phyloP scores from a whole-genome alignment of 306 rosid genomes.

The Vigna nakashimae region DNA sequence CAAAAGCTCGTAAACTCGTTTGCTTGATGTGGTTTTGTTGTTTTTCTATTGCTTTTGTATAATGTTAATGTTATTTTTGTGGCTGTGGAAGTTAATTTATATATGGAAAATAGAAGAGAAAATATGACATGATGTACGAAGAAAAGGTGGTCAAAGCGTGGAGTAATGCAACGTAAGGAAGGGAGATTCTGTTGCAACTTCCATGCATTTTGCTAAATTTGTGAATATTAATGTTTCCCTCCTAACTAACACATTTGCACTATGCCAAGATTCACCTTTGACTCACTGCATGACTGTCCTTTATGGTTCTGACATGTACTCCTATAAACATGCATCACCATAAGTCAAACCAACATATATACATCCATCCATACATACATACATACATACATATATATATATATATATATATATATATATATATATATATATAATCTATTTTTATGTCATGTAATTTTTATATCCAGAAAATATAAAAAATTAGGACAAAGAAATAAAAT shows the following conservation, averaged over 20 bases:
- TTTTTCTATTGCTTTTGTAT: too few species aligned
- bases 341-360: too few species aligned
- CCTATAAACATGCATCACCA: too few species aligned
- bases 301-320: too few species aligned
- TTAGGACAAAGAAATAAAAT: too few species aligned
- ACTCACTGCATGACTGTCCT: not conserved
- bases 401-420: too few species aligned
- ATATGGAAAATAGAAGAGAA: not conserved
- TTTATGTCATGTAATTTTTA: too few species aligned
- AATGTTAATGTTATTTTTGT: not conserved
- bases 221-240: not conserved
- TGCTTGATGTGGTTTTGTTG: not conserved
- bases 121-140: not conserved
- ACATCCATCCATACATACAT: too few species aligned
- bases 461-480: too few species aligned
- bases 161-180: not conserved
- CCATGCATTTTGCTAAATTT: slow-evolving; percentile 13
- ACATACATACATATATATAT: too few species aligned
- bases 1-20: not conserved
- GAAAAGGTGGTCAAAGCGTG: slow-evolving; percentile 34
- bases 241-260: not conserved
- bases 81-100: not conserved
- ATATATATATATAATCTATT: too few species aligned
- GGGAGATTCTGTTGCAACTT: slow-evolving; percentile 4
- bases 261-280: not conserved